Evolutionary conservation across 2,329 filamentous ascomycete genomes (phyloP).

Genomic region (Penicillium olsonii): DNA sequence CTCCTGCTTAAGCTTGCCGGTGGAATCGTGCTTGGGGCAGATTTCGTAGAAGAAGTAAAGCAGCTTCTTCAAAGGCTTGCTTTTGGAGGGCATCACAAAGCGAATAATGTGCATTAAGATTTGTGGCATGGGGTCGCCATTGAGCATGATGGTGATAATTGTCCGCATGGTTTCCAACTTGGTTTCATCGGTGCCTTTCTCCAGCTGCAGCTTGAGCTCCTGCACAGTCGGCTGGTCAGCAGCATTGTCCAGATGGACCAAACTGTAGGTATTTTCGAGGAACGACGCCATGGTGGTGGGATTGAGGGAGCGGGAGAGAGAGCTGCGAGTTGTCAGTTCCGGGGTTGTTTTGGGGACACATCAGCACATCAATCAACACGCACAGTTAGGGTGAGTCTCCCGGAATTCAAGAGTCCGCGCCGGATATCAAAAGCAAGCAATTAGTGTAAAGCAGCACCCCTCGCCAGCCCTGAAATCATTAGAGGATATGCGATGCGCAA

Average conservation of each 20-base stretch:
- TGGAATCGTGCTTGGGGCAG: constrained; percentile 89
- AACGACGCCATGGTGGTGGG: constrained; percentile 80
- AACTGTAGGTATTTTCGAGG: constrained; percentile 90
- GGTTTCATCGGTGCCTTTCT: constrained; percentile 89
- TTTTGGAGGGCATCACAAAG: constrained; percentile 98
- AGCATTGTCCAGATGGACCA: constrained; percentile 97
- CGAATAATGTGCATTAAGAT: constrained; percentile 99
- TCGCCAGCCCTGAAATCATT: constrained; percentile 41
- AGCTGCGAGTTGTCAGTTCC: constrained; percentile 37
- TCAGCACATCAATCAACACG: constrained; percentile 18
- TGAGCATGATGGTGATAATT: constrained; percentile 96
- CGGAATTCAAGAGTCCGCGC: constrained; percentile 19
- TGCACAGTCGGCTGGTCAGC: constrained; percentile 87
- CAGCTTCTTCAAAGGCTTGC: constrained; percentile 94
- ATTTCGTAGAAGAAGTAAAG: constrained; percentile 99
- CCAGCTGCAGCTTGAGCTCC: constrained; percentile 88
- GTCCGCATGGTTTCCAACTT: constrained; percentile 97
- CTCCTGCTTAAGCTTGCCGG: constrained; percentile 96
- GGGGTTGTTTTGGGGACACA: constrained; percentile 33
- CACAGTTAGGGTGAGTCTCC: constrained; percentile 33
- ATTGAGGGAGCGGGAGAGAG: constrained; percentile 30
- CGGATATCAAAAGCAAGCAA: constrained; percentile 26
- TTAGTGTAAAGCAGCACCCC: constrained; percentile 35
- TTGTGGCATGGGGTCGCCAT: constrained; percentile 92
- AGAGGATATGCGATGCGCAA: constrained; percentile 33